Conservation (phyloP, 208 protist genomes). For the Trypanosoma brucei region DNA sequence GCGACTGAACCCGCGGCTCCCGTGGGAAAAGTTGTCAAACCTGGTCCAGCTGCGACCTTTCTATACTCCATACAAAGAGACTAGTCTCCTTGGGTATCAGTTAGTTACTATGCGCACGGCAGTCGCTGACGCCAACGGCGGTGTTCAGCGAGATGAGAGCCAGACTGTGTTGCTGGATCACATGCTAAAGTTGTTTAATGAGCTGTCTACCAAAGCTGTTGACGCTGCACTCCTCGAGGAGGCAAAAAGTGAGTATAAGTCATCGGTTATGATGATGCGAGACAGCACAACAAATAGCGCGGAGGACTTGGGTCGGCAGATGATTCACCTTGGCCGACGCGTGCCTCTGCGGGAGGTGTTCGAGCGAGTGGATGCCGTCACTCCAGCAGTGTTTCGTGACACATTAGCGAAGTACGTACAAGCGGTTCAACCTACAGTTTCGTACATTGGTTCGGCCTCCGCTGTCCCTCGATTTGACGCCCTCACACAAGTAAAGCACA, state of each 20-base stretch:
- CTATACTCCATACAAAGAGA: constrained; percentile 90
- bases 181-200: constrained; percentile 59
- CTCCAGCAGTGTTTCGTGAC: constrained; percentile 69
- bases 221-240: constrained; percentile 83
- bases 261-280: constrained; percentile 89
- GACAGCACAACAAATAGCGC: constrained; percentile 93
- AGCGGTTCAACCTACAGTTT: constrained; percentile 52
- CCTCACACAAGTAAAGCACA: constrained; percentile 21
- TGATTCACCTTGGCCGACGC: constrained; percentile 89
- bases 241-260: constrained; percentile 93
- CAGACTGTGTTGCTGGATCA: constrained; percentile 72
- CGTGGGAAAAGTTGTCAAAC: constrained; percentile 60
- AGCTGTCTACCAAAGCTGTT: constrained; percentile 50
- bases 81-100: constrained; percentile 85
- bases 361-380: constrained; percentile 90
- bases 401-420: constrained; percentile 68
- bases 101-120: constrained; percentile 63
- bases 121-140: constrained; percentile 20
- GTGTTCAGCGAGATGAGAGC: constrained; percentile 41
- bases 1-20: constrained; percentile 60
- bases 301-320: constrained; percentile 96
- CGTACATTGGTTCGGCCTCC: constrained; percentile 68
- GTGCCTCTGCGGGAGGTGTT: constrained; percentile 91
- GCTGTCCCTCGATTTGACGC: constrained; percentile 57
- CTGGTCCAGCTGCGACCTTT: constrained; percentile 81